Base-by-base conservation (phyloP, 108 stramenopile genomes). In the Schizochytrium sp. region DNA sequence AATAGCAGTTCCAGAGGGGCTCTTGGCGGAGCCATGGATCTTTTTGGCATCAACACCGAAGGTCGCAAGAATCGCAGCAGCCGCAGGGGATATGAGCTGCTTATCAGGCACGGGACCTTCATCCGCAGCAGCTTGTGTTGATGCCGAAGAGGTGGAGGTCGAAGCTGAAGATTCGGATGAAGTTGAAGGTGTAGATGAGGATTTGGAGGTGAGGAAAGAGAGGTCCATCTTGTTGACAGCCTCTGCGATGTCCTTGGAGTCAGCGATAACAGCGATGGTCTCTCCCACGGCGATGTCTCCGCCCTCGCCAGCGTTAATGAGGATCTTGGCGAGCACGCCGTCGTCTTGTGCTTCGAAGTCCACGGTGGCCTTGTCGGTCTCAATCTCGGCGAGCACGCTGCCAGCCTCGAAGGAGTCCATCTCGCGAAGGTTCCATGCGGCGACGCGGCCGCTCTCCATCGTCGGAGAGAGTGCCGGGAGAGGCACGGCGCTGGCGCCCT, bases 281-380 rank as follows among this genome's bases (percentile, higher is more conserved):
- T 92, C 91, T 28, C 99, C 99, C 89, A 97, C 93, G 2, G 90
- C 87, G 88, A 98, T 92, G 28, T 91, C 92, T 28, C 94, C 94
- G 28, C 89, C 53, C 5, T 95, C 95, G 38, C 91, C 92, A 40
- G 90, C 89, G 5, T 93, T 94, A 44, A 69, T 44, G 72, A 99
- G 93, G 72, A 97, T 95, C 92, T 97, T 96, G 87, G 95, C 96
- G 72, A 97, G 72, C 87, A 89, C 92, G 61, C 96, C 96, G 90
- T 97, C 97, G 89, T 98, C 97, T 90, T 96, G 96, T 3, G 95
- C 95, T 90, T 98, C 99, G 91, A 97, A 98, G 89, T 96, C 97
- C 61, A 99, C 98, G 72, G 96, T 93, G 19, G 99, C 99, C 93
- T 99, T 99, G 92, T 99, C 99, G 0, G 99, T 99, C 89, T 99